Conservation (phyloP, 2,329 filamentous ascomycete species). For the Calonectria multiphialidica region DNA sequence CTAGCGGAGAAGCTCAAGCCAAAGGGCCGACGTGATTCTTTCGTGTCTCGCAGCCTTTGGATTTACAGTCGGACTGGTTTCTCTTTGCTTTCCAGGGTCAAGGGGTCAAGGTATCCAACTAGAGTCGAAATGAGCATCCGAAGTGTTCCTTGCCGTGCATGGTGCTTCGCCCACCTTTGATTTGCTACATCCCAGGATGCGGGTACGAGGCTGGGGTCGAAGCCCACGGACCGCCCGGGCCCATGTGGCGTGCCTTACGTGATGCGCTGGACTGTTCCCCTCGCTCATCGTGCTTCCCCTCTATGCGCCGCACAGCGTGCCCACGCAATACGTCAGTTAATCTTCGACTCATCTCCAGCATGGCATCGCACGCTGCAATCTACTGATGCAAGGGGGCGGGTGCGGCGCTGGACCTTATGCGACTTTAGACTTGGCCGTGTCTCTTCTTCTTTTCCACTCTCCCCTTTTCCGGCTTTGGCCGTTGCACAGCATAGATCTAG, state of each 20-base stretch:
- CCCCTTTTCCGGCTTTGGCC: neutral
- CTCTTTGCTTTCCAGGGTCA: neutral
- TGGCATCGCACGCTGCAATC: neutral
- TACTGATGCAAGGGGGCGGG: conserved; percentile 22
- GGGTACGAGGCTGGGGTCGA: neutral
- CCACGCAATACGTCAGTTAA: neutral
- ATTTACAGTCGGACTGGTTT: neutral
- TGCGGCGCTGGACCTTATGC: neutral
- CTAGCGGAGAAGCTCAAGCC: conserved; percentile 32
- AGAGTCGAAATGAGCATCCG: neutral
- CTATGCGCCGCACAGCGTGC: conserved; percentile 8
- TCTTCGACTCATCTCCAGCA: neutral
- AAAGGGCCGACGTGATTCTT: neutral
- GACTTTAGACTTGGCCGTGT: neutral
- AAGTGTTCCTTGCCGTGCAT: neutral
- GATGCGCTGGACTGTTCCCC: conserved; percentile 2
- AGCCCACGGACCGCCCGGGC: conserved; percentile 9
- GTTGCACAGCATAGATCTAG: neutral
- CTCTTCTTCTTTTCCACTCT: neutral
- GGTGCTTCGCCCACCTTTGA: conserved; percentile 9
- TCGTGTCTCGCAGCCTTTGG: neutral
- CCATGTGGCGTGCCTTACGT: conserved; percentile 20
- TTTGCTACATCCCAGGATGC: neutral
- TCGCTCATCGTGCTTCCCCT: neutral
- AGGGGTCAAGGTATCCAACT: neutral